A percentile compares a stretch with the other conserved stretches of the same genome.
Evolutionary conservation across 176 grass and related monocot genomes (phyloP).

Genomic region (Coix lacrymajobi): DNA sequence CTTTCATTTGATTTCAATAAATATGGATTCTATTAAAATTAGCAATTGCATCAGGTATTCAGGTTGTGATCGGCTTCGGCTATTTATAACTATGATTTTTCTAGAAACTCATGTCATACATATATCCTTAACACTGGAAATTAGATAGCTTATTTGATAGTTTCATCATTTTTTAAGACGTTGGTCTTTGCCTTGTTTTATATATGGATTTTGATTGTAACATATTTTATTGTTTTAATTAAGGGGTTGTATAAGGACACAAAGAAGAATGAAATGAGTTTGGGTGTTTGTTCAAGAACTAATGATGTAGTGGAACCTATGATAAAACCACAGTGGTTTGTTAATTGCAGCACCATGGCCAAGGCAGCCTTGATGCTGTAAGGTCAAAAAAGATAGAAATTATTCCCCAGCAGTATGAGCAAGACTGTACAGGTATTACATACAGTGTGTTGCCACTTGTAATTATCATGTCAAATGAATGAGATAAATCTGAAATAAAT

Average conservation of each 20-base stretch:
- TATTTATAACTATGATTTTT: conserved; percentile 8
- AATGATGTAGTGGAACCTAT: conserved; percentile 75
- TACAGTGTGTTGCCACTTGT: too few relatives aligned
- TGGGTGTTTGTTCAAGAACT: conserved; percentile 73
- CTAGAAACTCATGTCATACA: not conserved
- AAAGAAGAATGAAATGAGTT: conserved; percentile 82
- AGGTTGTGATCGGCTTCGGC: not conserved
- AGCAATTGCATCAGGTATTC: not conserved
- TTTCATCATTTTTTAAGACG: not conserved
- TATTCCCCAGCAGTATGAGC: conserved; percentile 77
- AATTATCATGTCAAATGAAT: too few relatives aligned
- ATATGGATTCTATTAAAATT: not conserved
- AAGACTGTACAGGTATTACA: conserved; percentile 89
- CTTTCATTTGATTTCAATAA: not conserved
- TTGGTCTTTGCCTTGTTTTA: not conserved
- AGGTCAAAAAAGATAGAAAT: conserved; percentile 69
- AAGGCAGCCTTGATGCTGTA: conserved; percentile 67
- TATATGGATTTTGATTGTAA: conserved; percentile 5
- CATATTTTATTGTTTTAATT: not conserved
- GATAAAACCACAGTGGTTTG: conserved; percentile 73
- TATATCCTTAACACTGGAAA: not conserved
- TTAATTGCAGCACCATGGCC: conserved; percentile 68
- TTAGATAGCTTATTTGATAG: not conserved
- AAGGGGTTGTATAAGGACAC: conserved; percentile 71
- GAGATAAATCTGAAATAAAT: too few relatives aligned